Conservation (phyloP, 2,329 filamentous ascomycete genomes). For the Canariomyces notabilis region DNA sequence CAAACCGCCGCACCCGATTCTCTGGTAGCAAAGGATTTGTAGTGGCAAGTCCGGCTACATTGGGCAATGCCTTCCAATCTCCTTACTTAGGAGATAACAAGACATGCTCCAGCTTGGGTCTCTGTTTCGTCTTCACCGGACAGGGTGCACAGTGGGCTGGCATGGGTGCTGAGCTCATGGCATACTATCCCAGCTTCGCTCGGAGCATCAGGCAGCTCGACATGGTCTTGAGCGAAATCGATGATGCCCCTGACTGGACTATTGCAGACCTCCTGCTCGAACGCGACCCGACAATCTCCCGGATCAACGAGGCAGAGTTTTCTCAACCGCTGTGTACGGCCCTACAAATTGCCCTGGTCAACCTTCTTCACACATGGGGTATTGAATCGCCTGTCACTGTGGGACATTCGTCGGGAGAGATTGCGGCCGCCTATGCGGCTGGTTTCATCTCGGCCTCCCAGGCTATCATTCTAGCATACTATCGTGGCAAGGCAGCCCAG, state of each 20-base stretch:
- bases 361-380: constrained; percentile 26
- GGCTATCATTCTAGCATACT: constrained; percentile 36
- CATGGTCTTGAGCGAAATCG: constrained; percentile 5
- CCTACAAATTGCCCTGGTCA: constrained; percentile 32
- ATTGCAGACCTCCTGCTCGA: constrained; percentile 8
- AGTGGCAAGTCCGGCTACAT: too few species aligned
- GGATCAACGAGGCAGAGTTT: constrained; percentile 27
- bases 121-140: constrained; percentile 2
- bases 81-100: too few species aligned
- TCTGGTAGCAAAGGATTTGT: too few species aligned
- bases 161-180: constrained; percentile 5
- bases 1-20: too few species aligned
- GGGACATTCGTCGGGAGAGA: constrained; percentile 19
- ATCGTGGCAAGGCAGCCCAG: constrained; percentile 29
- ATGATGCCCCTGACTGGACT: not conserved
- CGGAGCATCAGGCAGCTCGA: constrained; percentile 7
- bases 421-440: constrained; percentile 34
- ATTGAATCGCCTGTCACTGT: constrained; percentile 26
- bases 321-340: constrained; percentile 30
- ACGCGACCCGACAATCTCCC: constrained; percentile 1
- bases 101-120: too few species aligned
- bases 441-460: constrained; percentile 31
- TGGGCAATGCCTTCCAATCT: too few species aligned
- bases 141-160: constrained; percentile 9
- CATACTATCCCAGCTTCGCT: not conserved